Evolutionary conservation across 2,329 filamentous ascomycete species (phyloP), one percentile per base, ranked within the genome.

Genomic region (Diaporthe sp.): DNA sequence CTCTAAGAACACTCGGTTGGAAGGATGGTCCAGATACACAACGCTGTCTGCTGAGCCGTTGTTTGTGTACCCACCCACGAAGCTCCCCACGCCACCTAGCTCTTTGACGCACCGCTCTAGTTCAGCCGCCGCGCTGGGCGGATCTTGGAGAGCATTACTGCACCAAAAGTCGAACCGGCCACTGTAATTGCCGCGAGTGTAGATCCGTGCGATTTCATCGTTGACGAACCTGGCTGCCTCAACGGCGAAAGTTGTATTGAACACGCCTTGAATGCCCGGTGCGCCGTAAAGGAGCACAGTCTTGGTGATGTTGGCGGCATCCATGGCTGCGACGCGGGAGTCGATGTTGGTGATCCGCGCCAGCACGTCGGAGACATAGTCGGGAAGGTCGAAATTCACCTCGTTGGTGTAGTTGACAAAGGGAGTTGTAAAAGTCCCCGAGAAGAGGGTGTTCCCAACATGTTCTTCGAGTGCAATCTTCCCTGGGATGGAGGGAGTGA

Each of bases 81-180:
- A 39, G 72, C 51, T 49, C 49, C 72, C 76, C n/a, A 65, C 58
- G n/a, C 73, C 74, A 31, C 77, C 76, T 34, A 34, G 77, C 44
- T 69, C 51, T 3, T 68, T 79, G 25, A 80, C 74, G 61, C 77
- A 79, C 0, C 79, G 71, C n/a, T 79, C 77, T 1, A 79, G 42
- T 53, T 80, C 79, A 7, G 59, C 44, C 1, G 78, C 78, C 3
- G 79, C 79, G 5, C 53, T 65, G 4, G 49, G 25, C 15, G 77
- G 78, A 3, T 78, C 74, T 71, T 80, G 78, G 10, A 79, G 42
- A 1, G 78, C 77, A 6, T 73, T 74, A n/a, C 71, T 74, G 71
- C 77, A 78, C 68, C 68, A 80, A n/a, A 78, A 79, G 17, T 74
- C 73, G 57, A 80, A 80, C 7, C 79, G 77, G 10, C 57, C 65